These are phyloP conservation scores for Tulasnella sp. DNA, from an alignment of 768 basidiomycete genomes.

Conservation along the genomic window DNA sequence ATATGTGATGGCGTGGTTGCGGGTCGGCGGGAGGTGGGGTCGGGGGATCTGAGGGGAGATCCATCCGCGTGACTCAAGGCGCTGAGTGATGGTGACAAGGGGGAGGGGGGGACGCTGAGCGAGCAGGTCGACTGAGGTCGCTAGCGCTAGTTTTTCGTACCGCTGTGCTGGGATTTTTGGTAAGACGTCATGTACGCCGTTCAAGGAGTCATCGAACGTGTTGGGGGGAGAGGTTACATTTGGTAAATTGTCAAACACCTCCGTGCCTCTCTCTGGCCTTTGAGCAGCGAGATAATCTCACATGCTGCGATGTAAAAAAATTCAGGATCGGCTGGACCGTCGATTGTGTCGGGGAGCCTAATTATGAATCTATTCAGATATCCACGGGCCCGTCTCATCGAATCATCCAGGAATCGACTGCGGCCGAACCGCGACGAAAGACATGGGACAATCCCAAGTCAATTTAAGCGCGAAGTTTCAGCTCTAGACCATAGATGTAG, in stretches of 20 bases:
- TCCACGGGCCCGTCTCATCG: too few species aligned
- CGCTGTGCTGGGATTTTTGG: not conserved
- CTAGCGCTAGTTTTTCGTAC: not conserved
- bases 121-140: not conserved
- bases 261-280: too few species aligned
- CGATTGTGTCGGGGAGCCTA: not conserved
- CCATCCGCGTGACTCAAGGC: not conserved
- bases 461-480: not conserved
- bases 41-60: not conserved
- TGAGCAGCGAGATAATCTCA: not conserved
- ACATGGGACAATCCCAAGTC: too few species aligned
- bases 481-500: not conserved
- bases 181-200: not conserved
- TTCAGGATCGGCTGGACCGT: not conserved
- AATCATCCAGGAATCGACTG: too few species aligned
- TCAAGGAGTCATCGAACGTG: not conserved
- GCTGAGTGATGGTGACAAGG: too few species aligned
- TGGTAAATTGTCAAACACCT: too few species aligned
- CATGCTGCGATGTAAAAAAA: not conserved
- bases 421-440: too few species aligned
- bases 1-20: not conserved
- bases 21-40: not conserved
- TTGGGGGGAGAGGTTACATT: too few species aligned
- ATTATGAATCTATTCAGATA: constrained; percentile 1
- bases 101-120: not conserved